Evolutionary conservation across 768 basidiomycete species (phyloP), one percentile per base, ranked within the genome.

Genomic region (Thelephora ganbajun): DNA sequence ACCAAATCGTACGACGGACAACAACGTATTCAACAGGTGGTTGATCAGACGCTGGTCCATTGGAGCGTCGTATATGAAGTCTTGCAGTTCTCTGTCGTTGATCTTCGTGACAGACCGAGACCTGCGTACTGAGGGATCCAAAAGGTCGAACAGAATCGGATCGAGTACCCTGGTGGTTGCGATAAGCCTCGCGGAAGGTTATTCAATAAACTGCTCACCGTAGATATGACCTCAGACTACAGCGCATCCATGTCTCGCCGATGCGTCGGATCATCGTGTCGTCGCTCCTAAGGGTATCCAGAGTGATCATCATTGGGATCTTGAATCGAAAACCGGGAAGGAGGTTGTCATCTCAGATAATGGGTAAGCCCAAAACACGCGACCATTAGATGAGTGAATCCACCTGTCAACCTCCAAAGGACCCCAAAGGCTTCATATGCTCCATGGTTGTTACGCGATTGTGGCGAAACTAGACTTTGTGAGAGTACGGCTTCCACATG

Each of bases 181-280:
- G 22, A 35, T 42, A 43, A n/a, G 49, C 30, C 5, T 54, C 30
- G 37, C 18, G 16, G n/a, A 50, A 45, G 44, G 20, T 9, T 30
- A 20, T n/a, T 48, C 20, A 11, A 12, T 19, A 39, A 5, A 20
- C 16, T 14, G 45, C 69, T 33, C 62, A 92, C 91, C 93, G 77
- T 49, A 91, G 68, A 60, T 94, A 94, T 1, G 91, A 93, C 60
- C 84, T 87, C 26, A 97, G 70, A 56, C 80, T 90, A 58, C 89
- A 91, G 22, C 93, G 76, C 84, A 99, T 91, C 96, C 96, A 99
- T 0, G 91, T 91, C 62, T 98, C 94, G 12, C 87, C 88, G 30
- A 86, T 71, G 11, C 90, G 74, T 22, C 84, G 79, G 9, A 85
- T 62, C 50, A 66, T 66, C 6, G 89, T 85, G 53, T 90, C 80